Evolutionary conservation across 2,329 filamentous ascomycete genomes (phyloP).

Genomic region (Fusarium proliferatum): DNA sequence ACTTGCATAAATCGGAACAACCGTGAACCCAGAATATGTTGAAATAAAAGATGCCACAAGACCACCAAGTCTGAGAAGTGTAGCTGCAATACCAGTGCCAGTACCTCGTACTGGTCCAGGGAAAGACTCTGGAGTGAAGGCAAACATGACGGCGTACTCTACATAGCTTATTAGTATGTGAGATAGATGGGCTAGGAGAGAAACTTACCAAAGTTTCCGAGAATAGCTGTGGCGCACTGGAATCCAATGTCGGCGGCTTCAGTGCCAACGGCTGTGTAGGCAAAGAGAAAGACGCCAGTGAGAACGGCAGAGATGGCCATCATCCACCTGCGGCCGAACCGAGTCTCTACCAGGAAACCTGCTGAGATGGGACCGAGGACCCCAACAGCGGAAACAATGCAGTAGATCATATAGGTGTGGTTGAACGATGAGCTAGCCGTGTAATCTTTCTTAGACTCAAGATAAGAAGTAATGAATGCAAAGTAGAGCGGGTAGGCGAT

Average conservation of each 20-base stretch:
- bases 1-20: constrained; percentile 56
- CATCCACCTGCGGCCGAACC: constrained; percentile 25
- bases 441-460: constrained; percentile 36
- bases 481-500: constrained; percentile 69
- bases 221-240: constrained; percentile 2
- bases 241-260: not conserved
- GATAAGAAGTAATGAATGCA: constrained; percentile 52
- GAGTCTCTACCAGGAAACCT: constrained; percentile 33
- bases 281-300: constrained; percentile 38
- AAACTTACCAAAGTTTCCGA: constrained; percentile 4
- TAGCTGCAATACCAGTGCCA: constrained; percentile 59
- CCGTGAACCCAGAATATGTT: constrained; percentile 55
- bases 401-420: constrained; percentile 34
- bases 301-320: not conserved
- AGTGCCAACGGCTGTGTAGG: constrained; percentile 17
- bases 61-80: constrained; percentile 51
- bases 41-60: constrained; percentile 57
- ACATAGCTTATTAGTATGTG: not conserved
- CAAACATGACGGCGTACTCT: constrained; percentile 11
- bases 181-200: rapidly evolving
- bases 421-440: not conserved
- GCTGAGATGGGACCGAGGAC: constrained; percentile 37
- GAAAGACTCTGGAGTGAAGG: constrained; percentile 63
- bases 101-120: constrained; percentile 65
- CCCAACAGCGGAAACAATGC: constrained; percentile 38